phyloP scores from a whole-genome alignment of 2,329 filamentous ascomycete genomes.

The Sporothrix schenckii region DNA sequence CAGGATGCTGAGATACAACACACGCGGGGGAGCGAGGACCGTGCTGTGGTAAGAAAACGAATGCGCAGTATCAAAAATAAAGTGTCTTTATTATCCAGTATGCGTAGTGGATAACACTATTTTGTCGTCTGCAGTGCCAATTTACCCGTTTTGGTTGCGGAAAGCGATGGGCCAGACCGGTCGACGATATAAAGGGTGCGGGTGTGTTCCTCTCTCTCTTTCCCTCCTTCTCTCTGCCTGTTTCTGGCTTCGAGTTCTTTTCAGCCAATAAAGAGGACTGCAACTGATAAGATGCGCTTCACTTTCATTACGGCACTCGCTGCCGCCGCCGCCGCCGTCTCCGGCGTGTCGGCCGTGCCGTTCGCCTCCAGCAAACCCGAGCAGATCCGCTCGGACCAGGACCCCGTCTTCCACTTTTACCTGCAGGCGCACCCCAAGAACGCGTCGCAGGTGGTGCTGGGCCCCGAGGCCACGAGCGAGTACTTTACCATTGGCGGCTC shows the following conservation, averaged over 20 bases:
- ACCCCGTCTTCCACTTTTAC: slow-evolving; percentile 58
- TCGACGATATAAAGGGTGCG: neutral
- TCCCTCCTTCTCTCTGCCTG: neutral
- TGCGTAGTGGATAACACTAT: neutral
- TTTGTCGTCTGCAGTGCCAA: neutral
- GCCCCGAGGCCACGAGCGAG: slow-evolving; percentile 54
- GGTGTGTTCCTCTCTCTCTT: neutral
- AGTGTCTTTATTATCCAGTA: neutral
- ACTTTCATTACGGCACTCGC: neutral
- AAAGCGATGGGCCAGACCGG: slow-evolving; percentile 18
- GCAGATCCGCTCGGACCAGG: slow-evolving; percentile 38
- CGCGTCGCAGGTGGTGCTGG: slow-evolving; percentile 52
- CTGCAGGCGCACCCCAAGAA: slow-evolving; percentile 52
- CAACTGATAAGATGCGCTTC: neutral
- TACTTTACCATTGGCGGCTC: slow-evolving; percentile 54
- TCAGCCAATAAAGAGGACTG: neutral
- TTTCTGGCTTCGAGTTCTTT: neutral
- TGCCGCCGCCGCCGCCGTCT: slow-evolving; percentile 2
- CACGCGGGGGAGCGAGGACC: slow-evolving; percentile 6
- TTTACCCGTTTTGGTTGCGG: slow-evolving; percentile 28
- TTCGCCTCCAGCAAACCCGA: slow-evolving; percentile 34
- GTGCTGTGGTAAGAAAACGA: neutral
- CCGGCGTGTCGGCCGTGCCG: slow-evolving; percentile 15
- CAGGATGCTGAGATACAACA: neutral
- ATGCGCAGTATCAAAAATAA: neutral